These are phyloP conservation scores for Fusarium mundagurra DNA, from an alignment of 2,329 filamentous ascomycete genomes.

Conservation along the genomic window DNA sequence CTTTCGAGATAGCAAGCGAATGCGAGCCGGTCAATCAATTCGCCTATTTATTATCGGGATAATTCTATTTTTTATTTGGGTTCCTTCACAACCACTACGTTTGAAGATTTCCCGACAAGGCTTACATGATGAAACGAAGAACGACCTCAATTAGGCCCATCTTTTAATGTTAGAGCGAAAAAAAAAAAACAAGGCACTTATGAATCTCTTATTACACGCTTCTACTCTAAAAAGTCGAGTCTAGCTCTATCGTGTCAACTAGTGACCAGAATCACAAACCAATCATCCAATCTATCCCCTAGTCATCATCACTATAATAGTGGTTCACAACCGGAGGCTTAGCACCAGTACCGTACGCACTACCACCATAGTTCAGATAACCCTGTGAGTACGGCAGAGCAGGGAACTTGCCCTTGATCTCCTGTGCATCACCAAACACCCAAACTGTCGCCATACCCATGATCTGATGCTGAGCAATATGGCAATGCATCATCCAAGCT, in stretches of 20 bases:
- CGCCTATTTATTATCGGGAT: background rate
- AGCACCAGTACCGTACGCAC: slow-evolving; percentile 54
- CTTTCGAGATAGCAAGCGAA: background rate
- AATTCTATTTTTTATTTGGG: background rate
- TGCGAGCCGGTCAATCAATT: background rate
- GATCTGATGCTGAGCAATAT: slow-evolving; percentile 66
- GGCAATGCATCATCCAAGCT: slow-evolving; percentile 72
- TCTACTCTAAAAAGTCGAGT: background rate
- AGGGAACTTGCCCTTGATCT: slow-evolving; percentile 27
- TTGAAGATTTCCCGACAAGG: rapidly evolving
- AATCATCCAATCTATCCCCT: background rate
- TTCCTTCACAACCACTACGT: rapidly evolving
- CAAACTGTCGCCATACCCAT: slow-evolving; percentile 56
- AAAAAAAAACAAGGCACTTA: background rate
- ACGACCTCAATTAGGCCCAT: rapidly evolving
- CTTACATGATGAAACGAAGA: rapidly evolving
- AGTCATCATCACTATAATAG: background rate
- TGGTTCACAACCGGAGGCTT: slow-evolving; percentile 17
- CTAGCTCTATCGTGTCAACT: background rate
- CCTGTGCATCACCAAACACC: slow-evolving; percentile 40
- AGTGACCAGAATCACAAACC: background rate
- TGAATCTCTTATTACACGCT: background rate
- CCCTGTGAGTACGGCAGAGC: slow-evolving; percentile 49
- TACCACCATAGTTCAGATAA: slow-evolving; percentile 57
- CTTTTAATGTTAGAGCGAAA: rapidly evolving